Base-by-base conservation (phyloP, 345 rosid species). In the Citropsis articulata region DNA sequence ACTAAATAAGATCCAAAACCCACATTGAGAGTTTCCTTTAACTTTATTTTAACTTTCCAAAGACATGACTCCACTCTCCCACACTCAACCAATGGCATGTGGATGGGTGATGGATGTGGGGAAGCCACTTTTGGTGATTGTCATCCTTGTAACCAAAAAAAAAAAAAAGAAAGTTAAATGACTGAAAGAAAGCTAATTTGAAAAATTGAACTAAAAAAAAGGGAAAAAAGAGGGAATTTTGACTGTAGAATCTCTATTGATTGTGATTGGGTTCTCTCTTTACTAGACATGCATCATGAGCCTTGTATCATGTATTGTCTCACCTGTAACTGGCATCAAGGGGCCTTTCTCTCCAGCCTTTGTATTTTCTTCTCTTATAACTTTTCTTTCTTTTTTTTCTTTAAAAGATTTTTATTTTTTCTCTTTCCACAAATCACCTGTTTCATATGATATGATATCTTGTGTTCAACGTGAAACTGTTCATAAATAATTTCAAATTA, bases 201-300 rank as follows among this genome's bases (percentile, higher is more conserved):
- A 9, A 38, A 38, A 40, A 40, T 38, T 7, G 42, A 7, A 36
- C 8, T 3, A 40, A 40, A 40, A 40, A 45, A 13, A 22, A 14
- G 38, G 68, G 48, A 72, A 48, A 40, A n/a, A 64, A 62, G 21
- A 61, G 9, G 33, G 45, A 71, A 60, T 24, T 72, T 73, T 72
- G 59, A 75, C 72, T 73, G 59, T 53, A 36, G 82, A 78, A 78
- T 86, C 83, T 82, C 62, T 25, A 71, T 79, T 83, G 89, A 88
- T 86, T 76, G 87, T 79, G 89, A 89, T 85, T 76, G 83, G 84
- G 86, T 75, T 81, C 81, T 77, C 80, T 71, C 91, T 89, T 91
- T 91, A 74, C 31, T 64, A 77, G 91, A 87, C 92, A 91, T 75
- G 61, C 85, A 91, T 91, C 88, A 90, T 91, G 86, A 81, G 82